These are phyloP conservation scores for Darksidea phi DNA, from an alignment of 495 filamentous ascomycete species.

Conservation along the genomic window DNA sequence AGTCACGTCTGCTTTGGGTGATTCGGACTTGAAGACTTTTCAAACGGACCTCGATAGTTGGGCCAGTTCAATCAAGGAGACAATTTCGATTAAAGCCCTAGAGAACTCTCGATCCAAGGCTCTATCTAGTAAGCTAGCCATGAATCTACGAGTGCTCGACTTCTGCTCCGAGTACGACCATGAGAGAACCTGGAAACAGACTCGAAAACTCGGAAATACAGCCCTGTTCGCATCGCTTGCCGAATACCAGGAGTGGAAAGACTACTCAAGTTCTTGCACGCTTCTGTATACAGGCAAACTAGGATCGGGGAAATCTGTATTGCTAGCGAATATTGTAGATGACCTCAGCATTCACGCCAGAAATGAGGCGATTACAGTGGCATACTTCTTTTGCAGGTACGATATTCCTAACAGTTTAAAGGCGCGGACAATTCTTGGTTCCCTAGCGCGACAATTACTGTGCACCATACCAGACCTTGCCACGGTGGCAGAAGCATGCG, in stretches of 20 bases:
- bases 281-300: constrained; percentile 47
- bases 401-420: constrained; percentile 46
- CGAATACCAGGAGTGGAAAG: constrained; percentile 47
- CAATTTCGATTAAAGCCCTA: constrained; percentile 41
- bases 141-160: constrained; percentile 40
- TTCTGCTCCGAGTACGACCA: constrained; percentile 48
- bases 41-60: constrained; percentile 44
- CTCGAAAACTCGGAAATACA: constrained; percentile 46
- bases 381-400: constrained; percentile 50
- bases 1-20: constrained; percentile 38
- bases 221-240: constrained; percentile 34
- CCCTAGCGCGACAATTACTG: constrained; percentile 46
- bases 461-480: constrained; percentile 22
- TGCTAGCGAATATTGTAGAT: constrained; percentile 49
- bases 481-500: constrained; percentile 28
- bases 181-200: constrained; percentile 47
- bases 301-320: constrained; percentile 48
- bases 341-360: constrained; percentile 42
- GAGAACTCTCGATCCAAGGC: constrained; percentile 38
- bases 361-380: constrained; percentile 31
- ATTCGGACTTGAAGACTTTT: constrained; percentile 40
- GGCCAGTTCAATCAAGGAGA: constrained; percentile 46
- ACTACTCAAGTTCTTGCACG: constrained; percentile 31
- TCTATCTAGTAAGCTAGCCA: constrained; percentile 32
- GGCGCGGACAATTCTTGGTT: constrained; percentile 45